Base-by-base conservation (phyloP, 2,329 filamentous ascomycete genomes). In the Balansia obtecta region DNA sequence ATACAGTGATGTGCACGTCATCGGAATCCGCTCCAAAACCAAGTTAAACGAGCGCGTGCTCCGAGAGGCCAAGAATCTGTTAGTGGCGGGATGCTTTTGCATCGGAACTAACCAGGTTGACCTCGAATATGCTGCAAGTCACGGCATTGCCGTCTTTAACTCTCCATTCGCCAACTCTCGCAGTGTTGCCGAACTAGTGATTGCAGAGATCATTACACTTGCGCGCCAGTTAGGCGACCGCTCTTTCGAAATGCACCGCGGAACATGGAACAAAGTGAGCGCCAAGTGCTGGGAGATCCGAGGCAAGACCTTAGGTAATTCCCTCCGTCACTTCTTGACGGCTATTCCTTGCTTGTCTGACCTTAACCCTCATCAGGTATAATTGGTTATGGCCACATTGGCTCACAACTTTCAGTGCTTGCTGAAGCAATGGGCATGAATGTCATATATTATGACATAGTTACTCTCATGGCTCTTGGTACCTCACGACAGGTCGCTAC, bases 241-340 rank as follows among this genome's bases (percentile, higher is more conserved):
- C 59, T 95, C 88, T 55, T 88, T 80, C 61, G 93, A 98, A 72
- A 82, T 98, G 79, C 93, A 98, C 74, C 80, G 80, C 51, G 93
- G 93, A 51, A 88, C 82, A 42, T 98, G 93, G 93, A 97, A 97
- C 70, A 98, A 98, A 74, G 90, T 97, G 62, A 95, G 89, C 73
- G 78, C 80, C 61, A 90, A 86, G 64, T 98, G 93, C 77, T 97
- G 93, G 93, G 93, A 98, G 68, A 89, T 97, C 61, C 83, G 93
- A 61, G 93, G 93, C 66, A 98, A 98, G 77, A 97, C 91, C 42
- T 77, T 98, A 49, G 93, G 86, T 82, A 69, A 53, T 71, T 63
- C 13, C 12, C 34, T 33, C 38, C 15, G n/a, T 27, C 16, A 40
- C 18, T n/a, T 18, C 20, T 4, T 41, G 49, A 46, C 37, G 47